phyloP scores from a whole-genome alignment of 441 rosid species.

The Lepidium campestre region DNA sequence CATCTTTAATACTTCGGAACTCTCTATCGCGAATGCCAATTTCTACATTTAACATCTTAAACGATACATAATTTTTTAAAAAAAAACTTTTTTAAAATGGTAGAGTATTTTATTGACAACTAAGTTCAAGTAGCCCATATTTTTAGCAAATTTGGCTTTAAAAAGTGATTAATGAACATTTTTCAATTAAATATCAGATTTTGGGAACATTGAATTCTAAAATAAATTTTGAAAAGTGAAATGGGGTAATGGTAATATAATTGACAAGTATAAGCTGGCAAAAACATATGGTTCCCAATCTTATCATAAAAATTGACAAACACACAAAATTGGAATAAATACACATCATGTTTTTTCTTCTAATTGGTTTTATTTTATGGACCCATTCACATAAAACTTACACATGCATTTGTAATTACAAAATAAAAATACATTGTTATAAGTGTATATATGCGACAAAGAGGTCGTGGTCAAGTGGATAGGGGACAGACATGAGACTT shows the following conservation, averaged over 20 bases:
- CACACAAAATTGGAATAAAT: conserved; percentile 24
- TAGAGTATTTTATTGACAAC: neutral
- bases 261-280: conserved; percentile 26
- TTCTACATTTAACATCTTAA: too few relatives aligned
- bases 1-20: too few relatives aligned
- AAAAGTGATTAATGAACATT: neutral
- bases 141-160: neutral
- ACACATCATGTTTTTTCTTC: conserved; percentile 26
- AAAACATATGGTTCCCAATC: conserved; percentile 25
- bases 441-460: neutral
- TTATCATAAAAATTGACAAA: conserved; percentile 24
- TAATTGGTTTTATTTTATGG: conserved; percentile 2
- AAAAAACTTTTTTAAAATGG: too few relatives aligned
- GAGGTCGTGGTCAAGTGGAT: too few relatives aligned
- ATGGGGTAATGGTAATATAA: conserved; percentile 5
- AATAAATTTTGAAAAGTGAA: neutral
- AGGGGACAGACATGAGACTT: too few relatives aligned
- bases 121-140: neutral
- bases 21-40: too few relatives aligned
- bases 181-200: neutral
- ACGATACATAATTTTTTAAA: too few relatives aligned
- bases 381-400: conserved; percentile 20
- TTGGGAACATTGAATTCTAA: neutral
- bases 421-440: neutral
- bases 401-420: neutral